Evolutionary conservation across 129 eudicot genomes (phyloP).

Genomic region (Centrapalus pauciflorus): DNA sequence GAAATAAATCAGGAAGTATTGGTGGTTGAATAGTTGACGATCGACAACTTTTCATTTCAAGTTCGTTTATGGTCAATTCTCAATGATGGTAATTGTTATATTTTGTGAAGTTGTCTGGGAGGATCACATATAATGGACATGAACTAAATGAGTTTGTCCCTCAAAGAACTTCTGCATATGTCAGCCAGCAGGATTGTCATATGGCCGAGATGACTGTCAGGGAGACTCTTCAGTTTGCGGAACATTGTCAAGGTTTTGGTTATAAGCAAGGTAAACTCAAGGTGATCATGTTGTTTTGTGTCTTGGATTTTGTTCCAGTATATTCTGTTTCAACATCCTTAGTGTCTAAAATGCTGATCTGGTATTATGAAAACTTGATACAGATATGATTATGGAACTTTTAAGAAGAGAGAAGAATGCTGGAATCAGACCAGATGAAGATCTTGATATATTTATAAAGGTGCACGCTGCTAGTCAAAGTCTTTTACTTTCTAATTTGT

Average conservation of each 20-base stretch:
- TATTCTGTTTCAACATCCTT: not conserved
- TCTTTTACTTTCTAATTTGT: not conserved
- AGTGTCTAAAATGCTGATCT: not conserved
- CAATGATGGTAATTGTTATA: not conserved
- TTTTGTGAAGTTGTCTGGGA: constrained; percentile 72
- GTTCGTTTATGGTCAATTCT: not conserved
- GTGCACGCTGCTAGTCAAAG: constrained; percentile 31
- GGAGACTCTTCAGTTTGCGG: constrained; percentile 81
- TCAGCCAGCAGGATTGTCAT: constrained; percentile 82
- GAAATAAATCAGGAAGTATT: not conserved
- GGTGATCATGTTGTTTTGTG: not conserved
- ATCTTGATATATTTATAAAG: constrained; percentile 84
- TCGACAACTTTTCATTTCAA: not conserved
- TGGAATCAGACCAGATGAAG: constrained; percentile 79
- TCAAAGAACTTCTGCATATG: constrained; percentile 81
- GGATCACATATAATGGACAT: constrained; percentile 71
- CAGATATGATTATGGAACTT: constrained; percentile 92
- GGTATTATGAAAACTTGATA: constrained; percentile 15
- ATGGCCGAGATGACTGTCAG: constrained; percentile 94
- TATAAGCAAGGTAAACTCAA: constrained; percentile 55
- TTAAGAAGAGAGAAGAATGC: constrained; percentile 70
- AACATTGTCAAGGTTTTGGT: constrained; percentile 79
- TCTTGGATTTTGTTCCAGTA: not conserved
- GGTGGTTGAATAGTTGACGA: not conserved
- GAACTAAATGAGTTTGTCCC: constrained; percentile 77